Evolutionary conservation across 768 basidiomycete genomes (phyloP).

Genomic region (Russula griseocarnosa): DNA sequence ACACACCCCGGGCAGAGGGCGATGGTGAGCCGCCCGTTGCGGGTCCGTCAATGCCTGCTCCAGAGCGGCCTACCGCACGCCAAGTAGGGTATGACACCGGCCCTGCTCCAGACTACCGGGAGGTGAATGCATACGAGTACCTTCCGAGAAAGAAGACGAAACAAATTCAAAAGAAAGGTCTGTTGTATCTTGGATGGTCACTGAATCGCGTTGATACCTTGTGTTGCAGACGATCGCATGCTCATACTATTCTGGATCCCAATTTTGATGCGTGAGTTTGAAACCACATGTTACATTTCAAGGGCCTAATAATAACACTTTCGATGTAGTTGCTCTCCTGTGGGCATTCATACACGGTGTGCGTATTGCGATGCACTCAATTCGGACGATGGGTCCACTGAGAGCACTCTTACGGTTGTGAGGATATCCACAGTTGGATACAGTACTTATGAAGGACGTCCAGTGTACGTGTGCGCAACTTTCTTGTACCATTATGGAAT

Average conservation of each 20-base stretch:
- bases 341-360: slow-evolving; percentile 36
- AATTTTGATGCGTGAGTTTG: slow-evolving; percentile 66
- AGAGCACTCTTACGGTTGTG: slow-evolving; percentile 25
- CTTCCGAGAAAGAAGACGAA: slow-evolving; percentile 47
- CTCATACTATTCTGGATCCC: slow-evolving; percentile 83
- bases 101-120: slow-evolving; percentile 53
- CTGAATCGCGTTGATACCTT: background rate
- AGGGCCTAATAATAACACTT: background rate
- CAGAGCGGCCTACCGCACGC: slow-evolving; percentile 33
- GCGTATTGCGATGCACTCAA: slow-evolving; percentile 25
- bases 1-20: slow-evolving; percentile 52
- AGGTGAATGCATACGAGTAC: slow-evolving; percentile 66
- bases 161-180: slow-evolving; percentile 64
- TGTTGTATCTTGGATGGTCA: slow-evolving; percentile 31
- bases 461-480: slow-evolving; percentile 3
- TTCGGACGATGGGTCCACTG: slow-evolving; percentile 24
- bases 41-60: slow-evolving; percentile 30
- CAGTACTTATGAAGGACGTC: background rate
- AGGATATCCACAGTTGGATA: background rate
- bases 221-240: slow-evolving; percentile 70
- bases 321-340: slow-evolving; percentile 33
- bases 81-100: slow-evolving; percentile 44
- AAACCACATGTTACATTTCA: background rate
- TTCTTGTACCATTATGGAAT: slow-evolving; percentile 8
- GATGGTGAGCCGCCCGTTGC: slow-evolving; percentile 29